Percentiles rank a stretch among this genome's conserved stretches.
Conservation (phyloP, 2,329 filamentous ascomycete genomes). For the Bipolaris sorokiniana region DNA sequence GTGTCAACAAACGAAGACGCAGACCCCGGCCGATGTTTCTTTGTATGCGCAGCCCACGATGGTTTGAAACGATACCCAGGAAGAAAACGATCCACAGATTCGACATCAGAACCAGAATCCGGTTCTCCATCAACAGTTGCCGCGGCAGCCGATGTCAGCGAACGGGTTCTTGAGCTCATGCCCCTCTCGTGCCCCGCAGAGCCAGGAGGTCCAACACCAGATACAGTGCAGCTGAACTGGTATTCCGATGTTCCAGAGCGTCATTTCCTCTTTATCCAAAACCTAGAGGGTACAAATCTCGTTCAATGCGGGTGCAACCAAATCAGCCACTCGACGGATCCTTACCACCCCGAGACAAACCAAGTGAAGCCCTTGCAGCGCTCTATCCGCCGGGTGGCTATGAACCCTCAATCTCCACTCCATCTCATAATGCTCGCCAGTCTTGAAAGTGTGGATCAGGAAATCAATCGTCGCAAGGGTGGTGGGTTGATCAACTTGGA, state of each 20-base stretch:
- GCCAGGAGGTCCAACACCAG: background rate
- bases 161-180: background rate
- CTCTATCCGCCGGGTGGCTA: conserved; percentile 28
- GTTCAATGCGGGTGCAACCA: background rate
- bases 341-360: conserved; percentile 22
- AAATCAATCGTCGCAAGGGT: conserved; percentile 75
- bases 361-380: conserved; percentile 22
- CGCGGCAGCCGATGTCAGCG: background rate
- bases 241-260: conserved; percentile 27
- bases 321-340: conserved; percentile 15
- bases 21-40: conserved; percentile 1
- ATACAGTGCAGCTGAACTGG: conserved; percentile 9
- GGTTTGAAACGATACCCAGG: conserved; percentile 7
- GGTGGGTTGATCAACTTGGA: conserved; percentile 76
- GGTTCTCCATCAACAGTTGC: background rate
- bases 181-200: background rate
- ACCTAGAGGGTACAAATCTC: background rate
- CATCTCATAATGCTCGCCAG: conserved; percentile 51
- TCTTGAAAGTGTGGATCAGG: conserved; percentile 69
- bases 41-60: conserved; percentile 1
- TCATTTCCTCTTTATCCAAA: conserved; percentile 17
- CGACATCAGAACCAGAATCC: background rate
- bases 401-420: conserved; percentile 27
- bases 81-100: background rate
- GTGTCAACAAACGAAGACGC: background rate